Evolutionary conservation across 257 asterid species (phyloP).

Genomic region (Lantana camara): DNA sequence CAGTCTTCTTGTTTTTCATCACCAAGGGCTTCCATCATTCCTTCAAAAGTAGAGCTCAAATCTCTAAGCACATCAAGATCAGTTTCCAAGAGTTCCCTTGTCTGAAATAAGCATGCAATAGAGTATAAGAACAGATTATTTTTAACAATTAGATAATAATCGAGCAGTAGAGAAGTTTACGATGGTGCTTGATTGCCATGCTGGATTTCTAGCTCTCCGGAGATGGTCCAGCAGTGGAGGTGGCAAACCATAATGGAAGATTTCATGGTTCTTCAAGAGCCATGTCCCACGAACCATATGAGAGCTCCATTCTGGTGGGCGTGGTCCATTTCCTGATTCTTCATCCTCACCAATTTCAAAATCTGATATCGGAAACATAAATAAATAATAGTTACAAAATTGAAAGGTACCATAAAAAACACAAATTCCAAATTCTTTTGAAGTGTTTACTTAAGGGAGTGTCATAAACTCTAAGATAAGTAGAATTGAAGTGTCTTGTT

Average conservation of each 20-base stretch:
- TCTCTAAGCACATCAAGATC: conserved; percentile 63
- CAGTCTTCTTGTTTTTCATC: conserved; percentile 52
- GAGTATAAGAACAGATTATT: conserved; percentile 2
- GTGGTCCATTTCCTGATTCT: conserved; percentile 33
- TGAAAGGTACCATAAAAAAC: neutral
- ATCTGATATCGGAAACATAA: conserved; percentile 43
- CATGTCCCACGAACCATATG: conserved; percentile 96
- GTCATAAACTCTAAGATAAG: too few relatives aligned
- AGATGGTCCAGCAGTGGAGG: conserved; percentile 64
- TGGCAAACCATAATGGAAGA: conserved; percentile 80
- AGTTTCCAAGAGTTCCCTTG: conserved; percentile 56
- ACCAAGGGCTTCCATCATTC: conserved; percentile 59
- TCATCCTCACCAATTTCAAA: conserved; percentile 52
- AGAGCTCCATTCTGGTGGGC: conserved; percentile 55
- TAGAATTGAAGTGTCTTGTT: too few relatives aligned
- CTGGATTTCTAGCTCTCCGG: conserved; percentile 51
- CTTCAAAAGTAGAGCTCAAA: conserved; percentile 62
- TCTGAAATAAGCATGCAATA: conserved; percentile 28
- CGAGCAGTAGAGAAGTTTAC: conserved; percentile 43
- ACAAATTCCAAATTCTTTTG: too few relatives aligned
- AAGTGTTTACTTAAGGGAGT: too few relatives aligned
- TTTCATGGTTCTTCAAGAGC: conserved; percentile 65
- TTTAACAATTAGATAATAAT: neutral
- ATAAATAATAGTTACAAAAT: neutral
- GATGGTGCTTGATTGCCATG: conserved; percentile 32